Evolutionary conservation across 371 early-diverging fungal genomes (phyloP), one percentile per base, ranked within the genome.

Genomic region (Catenaria anguillulae): DNA sequence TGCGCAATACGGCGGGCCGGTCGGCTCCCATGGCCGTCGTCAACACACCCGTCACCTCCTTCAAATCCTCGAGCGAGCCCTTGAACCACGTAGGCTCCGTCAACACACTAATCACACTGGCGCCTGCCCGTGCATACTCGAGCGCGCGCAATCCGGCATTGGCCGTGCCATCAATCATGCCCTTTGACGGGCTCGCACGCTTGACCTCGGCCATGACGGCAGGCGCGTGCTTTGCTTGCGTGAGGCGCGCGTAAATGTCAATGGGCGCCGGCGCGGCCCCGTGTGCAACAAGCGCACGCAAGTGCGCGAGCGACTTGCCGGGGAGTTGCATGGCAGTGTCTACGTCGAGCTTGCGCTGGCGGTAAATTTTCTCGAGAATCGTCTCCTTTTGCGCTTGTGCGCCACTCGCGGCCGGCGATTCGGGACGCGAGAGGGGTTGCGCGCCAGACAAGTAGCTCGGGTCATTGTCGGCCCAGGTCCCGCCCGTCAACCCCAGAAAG

Each of bases 71-170:
- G 35, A 96, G 67, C 21, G 81, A 74, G 40, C 98, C 97, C 71
- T 90, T 89, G 81, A 97, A 97, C 95, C 95, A 97, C 55, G 81
- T 90, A 43, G 93, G 92, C 74, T 97, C 98, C 0, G 98, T 97
- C 73, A 97, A 72, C 10, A 97, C 96, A 33, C 92, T 92, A 64
- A 97, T 93, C 4, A 84, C 92, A 23, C 89, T 78, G 0, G 95
- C 96, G 33, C 94, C 93, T 0, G 87, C 91, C 17, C 75, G 72
- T 0, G 93, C 92, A 64, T 97, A 97, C 40, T 71, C 70, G 24
- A 89, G 67, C 0, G 90, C 93, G 66, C 89, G 90, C 55, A 83
- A 79, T 13, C 89, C 88, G 0, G 94, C 91, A 67, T 90, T 87
- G 12, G 85, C 90, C 19, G 68, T 68, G 31, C 83, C 67, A 63